Evolutionary conservation across 164 flowering plant species (phyloP).

Genomic region (Stephania yunnanensis): DNA sequence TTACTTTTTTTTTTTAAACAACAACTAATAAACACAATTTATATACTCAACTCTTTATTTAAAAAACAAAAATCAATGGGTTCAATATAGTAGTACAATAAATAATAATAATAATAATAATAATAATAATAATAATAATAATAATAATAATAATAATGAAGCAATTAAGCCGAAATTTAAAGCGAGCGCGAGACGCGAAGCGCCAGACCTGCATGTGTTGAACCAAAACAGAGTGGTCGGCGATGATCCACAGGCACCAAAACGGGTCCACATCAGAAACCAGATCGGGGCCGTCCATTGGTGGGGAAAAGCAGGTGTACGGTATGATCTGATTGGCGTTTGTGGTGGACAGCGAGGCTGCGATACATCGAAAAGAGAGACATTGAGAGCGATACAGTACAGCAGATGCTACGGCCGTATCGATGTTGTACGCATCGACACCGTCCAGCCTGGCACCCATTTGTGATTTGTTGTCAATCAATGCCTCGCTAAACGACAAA

Average conservation of each 20-base stretch:
- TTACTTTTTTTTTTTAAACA: too few relatives aligned
- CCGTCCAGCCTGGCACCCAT: slow-evolving; percentile 1
- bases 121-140: too few relatives aligned
- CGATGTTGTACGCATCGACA: neutral
- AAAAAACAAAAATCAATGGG: too few relatives aligned
- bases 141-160: neutral
- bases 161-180: neutral
- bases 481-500: neutral
- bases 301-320: neutral
- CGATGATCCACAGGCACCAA: neutral
- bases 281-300: neutral
- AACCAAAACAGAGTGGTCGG: neutral
- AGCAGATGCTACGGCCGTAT: neutral
- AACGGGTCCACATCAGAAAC: neutral
- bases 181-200: neutral
- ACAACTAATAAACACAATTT: too few relatives aligned
- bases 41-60: too few relatives aligned
- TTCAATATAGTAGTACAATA: too few relatives aligned
- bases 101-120: too few relatives aligned
- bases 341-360: neutral
- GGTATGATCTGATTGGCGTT: neutral
- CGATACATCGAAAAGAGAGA: neutral
- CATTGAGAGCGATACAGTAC: neutral
- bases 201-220: neutral
- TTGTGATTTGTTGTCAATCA: neutral